Evolutionary conservation across 352 stramenopile species (phyloP).

Genomic region (Phytophthora brassicae): DNA sequence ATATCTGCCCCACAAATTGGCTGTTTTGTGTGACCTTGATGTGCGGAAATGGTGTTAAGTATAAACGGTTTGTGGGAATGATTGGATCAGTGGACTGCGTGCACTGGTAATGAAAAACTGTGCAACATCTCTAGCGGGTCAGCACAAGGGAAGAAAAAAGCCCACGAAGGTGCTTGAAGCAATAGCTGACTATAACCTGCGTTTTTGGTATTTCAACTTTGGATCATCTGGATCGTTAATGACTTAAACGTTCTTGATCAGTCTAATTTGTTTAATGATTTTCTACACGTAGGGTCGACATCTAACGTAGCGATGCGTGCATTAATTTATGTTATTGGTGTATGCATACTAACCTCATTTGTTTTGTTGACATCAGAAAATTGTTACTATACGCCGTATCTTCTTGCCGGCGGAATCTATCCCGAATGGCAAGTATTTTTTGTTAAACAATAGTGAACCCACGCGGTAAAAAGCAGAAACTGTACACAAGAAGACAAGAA

Average conservation of each 20-base stretch:
- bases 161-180: slow-evolving; percentile 14
- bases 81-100: slow-evolving; percentile 7
- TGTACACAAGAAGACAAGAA: slow-evolving; percentile 12
- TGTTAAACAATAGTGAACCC: slow-evolving; percentile 10
- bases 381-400: not conserved
- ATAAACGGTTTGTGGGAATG: slow-evolving; percentile 6
- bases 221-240: slow-evolving; percentile 13
- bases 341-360: not conserved
- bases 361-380: not conserved
- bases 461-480: not conserved
- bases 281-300: not conserved
- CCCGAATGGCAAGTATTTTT: slow-evolving; percentile 14
- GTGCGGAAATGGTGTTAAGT: no score
- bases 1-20: no score
- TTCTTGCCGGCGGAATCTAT: slow-evolving; percentile 23
- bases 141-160: slow-evolving; percentile 17
- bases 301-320: not conserved
- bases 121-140: not conserved
- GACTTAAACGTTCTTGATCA: slow-evolving; percentile 22
- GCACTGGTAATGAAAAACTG: slow-evolving; percentile 3
- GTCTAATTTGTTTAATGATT: slow-evolving; percentile 6
- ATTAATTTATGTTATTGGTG: no score
- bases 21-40: no score
- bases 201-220: slow-evolving; percentile 23
- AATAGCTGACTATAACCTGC: slow-evolving; percentile 13